Base-by-base conservation (phyloP, 2,329 filamentous ascomycete genomes). In the Xylariaceae sp. region DNA sequence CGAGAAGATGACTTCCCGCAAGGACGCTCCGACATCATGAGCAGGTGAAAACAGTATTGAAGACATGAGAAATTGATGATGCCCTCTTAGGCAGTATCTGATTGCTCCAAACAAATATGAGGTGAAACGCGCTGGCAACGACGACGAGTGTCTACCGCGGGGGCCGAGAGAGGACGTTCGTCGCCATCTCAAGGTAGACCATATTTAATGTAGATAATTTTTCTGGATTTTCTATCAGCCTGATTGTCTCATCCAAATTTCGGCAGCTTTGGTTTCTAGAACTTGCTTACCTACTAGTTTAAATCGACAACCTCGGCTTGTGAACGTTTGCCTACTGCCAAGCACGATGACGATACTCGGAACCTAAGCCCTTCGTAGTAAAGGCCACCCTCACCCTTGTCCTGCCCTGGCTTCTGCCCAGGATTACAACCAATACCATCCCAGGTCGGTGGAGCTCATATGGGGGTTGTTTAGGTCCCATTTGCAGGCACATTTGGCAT, bases 1-100 rank as follows among this genome's bases (percentile, higher is more conserved):
- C 29, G 61, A 63, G 12, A 58, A 21, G n/a, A 53, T 3, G 48
- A 53, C 12, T 4, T 55, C 16, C 6, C 48, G 47, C 24, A 61
- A 14, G 3, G 33, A 16, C 12, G 34, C 40, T 4, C 17, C 40
- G 9, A 56, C 7, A 14, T 47, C 44, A 14, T 43, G 43, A 12
- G 43, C 9, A 16, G 43, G 54, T 3, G 50, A 55, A 44, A 34
- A 54, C 5, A 63, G 31, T 21, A 59, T 6, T 24, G 52, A 54
- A 46, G 36, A 5, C 58, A 61, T 59, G 24, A 28, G 46, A 9
- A 36, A 29, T 34, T 37, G 49, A 44, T 5, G 23, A 41, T 24
- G 23, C n/a, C 9, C 12, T 19, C 17, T 33, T 28, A 34, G 6
- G 23, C 40, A n/a, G 12, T 29, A 31, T 28, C 6, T 8, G 19